Base-by-base conservation (phyloP, 768 basidiomycete species). In the Peribolospora kevripleyi region DNA sequence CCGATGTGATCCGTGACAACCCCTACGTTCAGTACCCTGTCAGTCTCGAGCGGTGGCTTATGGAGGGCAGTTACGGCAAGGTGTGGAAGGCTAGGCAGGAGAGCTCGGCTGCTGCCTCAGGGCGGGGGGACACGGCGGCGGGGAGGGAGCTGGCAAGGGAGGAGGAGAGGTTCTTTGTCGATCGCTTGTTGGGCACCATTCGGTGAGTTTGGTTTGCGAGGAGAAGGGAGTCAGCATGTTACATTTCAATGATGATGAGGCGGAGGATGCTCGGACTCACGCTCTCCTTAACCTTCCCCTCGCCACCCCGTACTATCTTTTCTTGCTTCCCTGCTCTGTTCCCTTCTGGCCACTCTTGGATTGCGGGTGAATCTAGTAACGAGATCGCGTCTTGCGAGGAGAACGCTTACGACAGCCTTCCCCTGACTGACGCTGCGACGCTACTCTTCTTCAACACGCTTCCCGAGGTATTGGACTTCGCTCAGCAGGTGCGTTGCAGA, bases 361-460 rank as follows among this genome's bases (percentile, higher is more conserved):
- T 25, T 25, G 25, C 25, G 25, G 25, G 25, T 25, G 14, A 11
- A 55, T 50, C 9, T 50, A 95, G 91, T 62, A 86, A 84, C 63
- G 91, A 98, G 71, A 98, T 98, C 61, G 91, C 91, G 10, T 84
- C 84, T 62, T 95, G 90, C 63, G 85, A 93, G 67, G 88, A 95
- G 67, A 73, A 80, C 13, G 90, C 91, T 4, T 98, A 98, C 59
- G 79, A 84, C 60, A 86, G 81, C 57, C 71, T 98, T 45, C 88
- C 90, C 0, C 65, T 95, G 53, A 80, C 82, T 61, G 88, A 93
- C 60, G 91, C 90, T 1, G 78, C 81, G 1, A 84, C 84, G 0
- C 72, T 98, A 50, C 70, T 98, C 53, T 98, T 95, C 76, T 93
- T 91, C 72, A 77, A 78, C 36, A 76, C 74, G 47, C 81, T 79